Percentiles rank a stretch among this genome's conserved stretches.
Evolutionary conservation across 306 rosid species (phyloP).

Genomic region (Prunus mira): DNA sequence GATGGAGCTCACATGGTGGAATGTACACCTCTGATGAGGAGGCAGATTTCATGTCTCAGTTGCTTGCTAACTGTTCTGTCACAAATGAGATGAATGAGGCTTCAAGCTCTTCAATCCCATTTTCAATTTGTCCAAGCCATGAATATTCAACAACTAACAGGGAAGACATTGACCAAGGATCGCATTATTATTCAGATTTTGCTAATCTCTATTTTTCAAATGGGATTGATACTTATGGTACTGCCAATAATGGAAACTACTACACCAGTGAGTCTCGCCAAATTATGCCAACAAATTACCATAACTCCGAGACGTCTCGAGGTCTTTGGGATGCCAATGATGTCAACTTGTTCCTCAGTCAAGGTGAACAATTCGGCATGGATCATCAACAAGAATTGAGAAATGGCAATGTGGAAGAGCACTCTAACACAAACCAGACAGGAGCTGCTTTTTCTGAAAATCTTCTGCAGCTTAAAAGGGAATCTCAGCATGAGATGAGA

Average conservation of each 20-base stretch:
- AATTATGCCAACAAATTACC: slow-evolving; percentile 32
- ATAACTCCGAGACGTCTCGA: slow-evolving; percentile 22
- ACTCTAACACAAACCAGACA: not conserved
- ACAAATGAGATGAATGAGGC: slow-evolving; percentile 31
- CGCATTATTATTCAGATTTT: slow-evolving; percentile 31
- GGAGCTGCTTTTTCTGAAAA: slow-evolving; percentile 27
- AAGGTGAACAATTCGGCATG: slow-evolving; percentile 30
- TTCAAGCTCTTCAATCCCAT: slow-evolving; percentile 44
- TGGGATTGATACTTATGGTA: slow-evolving; percentile 3
- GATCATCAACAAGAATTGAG: slow-evolving; percentile 29
- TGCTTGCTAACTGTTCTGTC: slow-evolving; percentile 30
- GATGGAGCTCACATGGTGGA: slow-evolving; percentile 66
- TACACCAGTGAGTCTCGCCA: slow-evolving; percentile 26
- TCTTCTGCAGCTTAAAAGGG: slow-evolving; percentile 17
- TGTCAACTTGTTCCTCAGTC: slow-evolving; percentile 23
- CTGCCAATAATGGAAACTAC: slow-evolving; percentile 15
- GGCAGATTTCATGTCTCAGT: slow-evolving; percentile 53
- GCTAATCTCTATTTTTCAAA: slow-evolving; percentile 13
- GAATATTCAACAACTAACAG: slow-evolving; percentile 21
- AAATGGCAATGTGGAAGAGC: slow-evolving; percentile 28
- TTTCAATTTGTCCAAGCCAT: slow-evolving; percentile 48
- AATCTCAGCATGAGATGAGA: slow-evolving; percentile 20
- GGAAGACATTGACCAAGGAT: slow-evolving; percentile 26
- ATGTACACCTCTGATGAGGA: slow-evolving; percentile 54
- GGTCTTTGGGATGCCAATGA: slow-evolving; percentile 25